Evolutionary conservation across 495 filamentous ascomycete genomes (phyloP), one percentile per base, ranked within the genome.

Genomic region (Venustampulla echinocandica): DNA sequence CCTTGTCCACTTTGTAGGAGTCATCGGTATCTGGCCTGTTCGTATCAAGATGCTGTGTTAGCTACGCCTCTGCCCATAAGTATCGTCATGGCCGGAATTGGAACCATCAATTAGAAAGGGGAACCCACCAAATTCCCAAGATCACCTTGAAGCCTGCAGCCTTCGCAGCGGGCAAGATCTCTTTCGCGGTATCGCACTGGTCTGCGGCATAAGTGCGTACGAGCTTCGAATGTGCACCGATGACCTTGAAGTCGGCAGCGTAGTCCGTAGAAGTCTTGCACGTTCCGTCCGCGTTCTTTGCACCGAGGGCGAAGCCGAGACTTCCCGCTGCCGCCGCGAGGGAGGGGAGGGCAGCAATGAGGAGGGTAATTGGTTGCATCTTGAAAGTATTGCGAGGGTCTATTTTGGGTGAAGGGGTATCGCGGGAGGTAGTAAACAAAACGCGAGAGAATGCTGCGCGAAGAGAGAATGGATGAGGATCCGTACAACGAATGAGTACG

Each of bases 141-240:
- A 89, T 68, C 50, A 88, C 82, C 66, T 87, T 67, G 66, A 85
- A 82, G n/a, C 73, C 74, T 63, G 81, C 82, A 41, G 60, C 61
- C 67, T 81, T 76, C 7, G 86, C 82, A 24, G 83, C 85, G 4
- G 83, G 84, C 46, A 90, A 64, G 49, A 87, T 79, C 44, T 79
- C 65, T 59, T 75, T 60, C 21, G 84, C 75, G 23, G 76, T 75
- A 28, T 84, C 67, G 64, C 85, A 89, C 55, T 84, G 80, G 21
- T 59, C 60, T 13, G 81, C 79, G 18, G 84, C 70, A 68, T 89
- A 90, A 43, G 76, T 79, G 44, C 85, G 78, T 32, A 89, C 82
- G 6, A 86, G 53, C 35, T 58, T 67, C 30, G 50, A 53, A 22
- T 68, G 76, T 21, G 69, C 64, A 30, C 59, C 54, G 43, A 77